phyloP scores from a whole-genome alignment of 306 rosid genomes.

The Cicer arietinum region DNA sequence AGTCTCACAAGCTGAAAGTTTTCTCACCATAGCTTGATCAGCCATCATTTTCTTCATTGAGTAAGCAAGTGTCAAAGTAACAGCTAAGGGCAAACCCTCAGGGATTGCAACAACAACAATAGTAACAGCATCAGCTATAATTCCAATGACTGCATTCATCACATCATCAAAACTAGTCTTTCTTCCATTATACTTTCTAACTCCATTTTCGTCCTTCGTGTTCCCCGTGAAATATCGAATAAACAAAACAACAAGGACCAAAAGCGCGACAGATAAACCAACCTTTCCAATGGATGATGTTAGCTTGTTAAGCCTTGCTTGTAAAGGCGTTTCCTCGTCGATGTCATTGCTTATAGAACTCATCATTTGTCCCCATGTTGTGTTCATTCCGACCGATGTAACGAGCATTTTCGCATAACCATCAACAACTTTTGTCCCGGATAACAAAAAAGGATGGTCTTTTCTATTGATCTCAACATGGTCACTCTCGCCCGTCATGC shows the following conservation, averaged over 20 bases:
- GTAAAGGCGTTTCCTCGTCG: constrained; percentile 45
- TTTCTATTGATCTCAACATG: constrained; percentile 38
- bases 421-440: constrained; percentile 49
- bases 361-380: constrained; percentile 58
- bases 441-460: constrained; percentile 40
- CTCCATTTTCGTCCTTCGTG: constrained; percentile 42
- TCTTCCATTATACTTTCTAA: constrained; percentile 35
- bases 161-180: constrained; percentile 44
- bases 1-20: constrained; percentile 50
- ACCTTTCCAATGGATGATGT: constrained; percentile 49
- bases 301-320: constrained; percentile 40
- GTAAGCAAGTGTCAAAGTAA: constrained; percentile 50
- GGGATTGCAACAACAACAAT: constrained; percentile 55
- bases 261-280: constrained; percentile 46
- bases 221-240: constrained; percentile 51
- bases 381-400: constrained; percentile 52
- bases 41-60: constrained; percentile 58
- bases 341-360: constrained; percentile 44
- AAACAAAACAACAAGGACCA: constrained; percentile 46
- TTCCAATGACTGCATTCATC: constrained; percentile 44
- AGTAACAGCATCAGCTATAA: constrained; percentile 50
- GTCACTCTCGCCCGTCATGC: constrained; percentile 52
- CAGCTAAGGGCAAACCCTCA: constrained; percentile 50
- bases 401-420: constrained; percentile 51
- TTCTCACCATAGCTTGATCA: constrained; percentile 54